Percentiles rank a stretch among this genome's conserved stretches.
Conservation (phyloP, 2,329 filamentous ascomycete genomes). For the Zopfia rhizophila region DNA sequence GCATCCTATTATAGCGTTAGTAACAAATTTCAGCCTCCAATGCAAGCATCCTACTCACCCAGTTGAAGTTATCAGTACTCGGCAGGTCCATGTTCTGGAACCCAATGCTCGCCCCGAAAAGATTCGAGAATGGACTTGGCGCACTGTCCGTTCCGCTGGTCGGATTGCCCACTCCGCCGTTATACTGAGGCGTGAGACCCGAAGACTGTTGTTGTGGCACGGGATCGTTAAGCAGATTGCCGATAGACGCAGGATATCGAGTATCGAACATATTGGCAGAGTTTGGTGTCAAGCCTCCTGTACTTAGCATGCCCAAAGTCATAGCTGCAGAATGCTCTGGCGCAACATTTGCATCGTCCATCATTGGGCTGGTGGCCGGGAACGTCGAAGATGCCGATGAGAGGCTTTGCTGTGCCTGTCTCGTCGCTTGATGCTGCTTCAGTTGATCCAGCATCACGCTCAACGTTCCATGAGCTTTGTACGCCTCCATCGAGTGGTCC, state of each 20-base stretch:
- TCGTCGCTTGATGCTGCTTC: slow-evolving; percentile 58
- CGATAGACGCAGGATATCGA: slow-evolving; percentile 51
- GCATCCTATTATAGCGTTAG: slow-evolving; percentile 63
- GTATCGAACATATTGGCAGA: slow-evolving; percentile 54
- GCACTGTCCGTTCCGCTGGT: slow-evolving; percentile 53
- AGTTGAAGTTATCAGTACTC: slow-evolving; percentile 57
- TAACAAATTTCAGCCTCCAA: slow-evolving; percentile 26
- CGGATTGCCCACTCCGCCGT: slow-evolving; percentile 39
- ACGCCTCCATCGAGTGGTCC: slow-evolving; percentile 86
- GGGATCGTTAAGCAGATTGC: slow-evolving; percentile 50
- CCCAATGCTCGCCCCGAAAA: slow-evolving; percentile 61
- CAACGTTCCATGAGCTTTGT: slow-evolving; percentile 84
- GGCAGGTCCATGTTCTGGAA: slow-evolving; percentile 67
- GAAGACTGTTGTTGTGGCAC: slow-evolving; percentile 39
- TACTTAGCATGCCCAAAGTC: slow-evolving; percentile 75
- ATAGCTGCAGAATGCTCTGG: slow-evolving; percentile 74
- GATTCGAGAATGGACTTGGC: slow-evolving; percentile 64
- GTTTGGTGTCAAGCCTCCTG: slow-evolving; percentile 67
- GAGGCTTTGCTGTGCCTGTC: slow-evolving; percentile 42
- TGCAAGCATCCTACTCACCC: slow-evolving; percentile 61
- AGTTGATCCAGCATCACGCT: slow-evolving; percentile 86
- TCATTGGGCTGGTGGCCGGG: slow-evolving; percentile 34
- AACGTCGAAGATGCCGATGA: slow-evolving; percentile 41
- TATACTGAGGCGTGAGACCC: slow-evolving; percentile 46
- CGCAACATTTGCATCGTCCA: slow-evolving; percentile 66